phyloP scores from a whole-genome alignment of 805 yeast species.

The Yamadazyma kitorensis region DNA sequence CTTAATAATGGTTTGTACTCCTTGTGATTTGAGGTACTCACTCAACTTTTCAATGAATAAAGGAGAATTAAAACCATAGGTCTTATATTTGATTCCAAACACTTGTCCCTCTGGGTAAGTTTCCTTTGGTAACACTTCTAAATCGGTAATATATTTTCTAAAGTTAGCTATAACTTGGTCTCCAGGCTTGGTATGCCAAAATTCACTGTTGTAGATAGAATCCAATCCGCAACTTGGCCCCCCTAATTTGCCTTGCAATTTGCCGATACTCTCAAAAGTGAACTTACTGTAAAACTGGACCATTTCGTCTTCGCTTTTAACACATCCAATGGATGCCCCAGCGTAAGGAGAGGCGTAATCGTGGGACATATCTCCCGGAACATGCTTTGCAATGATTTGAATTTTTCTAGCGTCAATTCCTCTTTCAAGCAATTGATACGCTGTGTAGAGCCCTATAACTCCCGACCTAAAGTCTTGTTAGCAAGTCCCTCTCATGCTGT shows the following conservation, averaged over 20 bases:
- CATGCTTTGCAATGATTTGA: conserved; percentile 58
- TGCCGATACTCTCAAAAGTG: conserved; percentile 11
- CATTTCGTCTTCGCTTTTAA: conserved; percentile 24
- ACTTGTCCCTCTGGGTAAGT: conserved; percentile 49
- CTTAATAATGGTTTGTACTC: conserved; percentile 11
- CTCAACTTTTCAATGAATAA: conserved; percentile 11
- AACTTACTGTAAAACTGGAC: conserved; percentile 8
- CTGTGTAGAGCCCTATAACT: conserved; percentile 65
- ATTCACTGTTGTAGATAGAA: conserved; percentile 3
- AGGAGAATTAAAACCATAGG: conserved; percentile 21
- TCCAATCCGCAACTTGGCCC: conserved; percentile 38
- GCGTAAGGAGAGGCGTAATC: conserved; percentile 27
- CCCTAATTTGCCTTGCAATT: conserved; percentile 1
- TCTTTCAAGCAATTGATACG: conserved; percentile 45
- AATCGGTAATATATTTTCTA: conserved; percentile 4
- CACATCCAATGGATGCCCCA: conserved; percentile 21
- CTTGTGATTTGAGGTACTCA: conserved; percentile 12
- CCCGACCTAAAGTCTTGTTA: conserved; percentile 43
- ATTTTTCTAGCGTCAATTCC: conserved; percentile 40
- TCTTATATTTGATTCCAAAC: conserved; percentile 46
- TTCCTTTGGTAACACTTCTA: conserved; percentile 5
- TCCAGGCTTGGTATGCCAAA: conserved; percentile 4
- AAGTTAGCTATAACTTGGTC: conserved; percentile 4
- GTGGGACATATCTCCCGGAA: conserved; percentile 71
- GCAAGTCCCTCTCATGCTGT: no score